Conservation (phyloP, 2,329 filamentous ascomycete genomes). For the Volutella citrinella region DNA sequence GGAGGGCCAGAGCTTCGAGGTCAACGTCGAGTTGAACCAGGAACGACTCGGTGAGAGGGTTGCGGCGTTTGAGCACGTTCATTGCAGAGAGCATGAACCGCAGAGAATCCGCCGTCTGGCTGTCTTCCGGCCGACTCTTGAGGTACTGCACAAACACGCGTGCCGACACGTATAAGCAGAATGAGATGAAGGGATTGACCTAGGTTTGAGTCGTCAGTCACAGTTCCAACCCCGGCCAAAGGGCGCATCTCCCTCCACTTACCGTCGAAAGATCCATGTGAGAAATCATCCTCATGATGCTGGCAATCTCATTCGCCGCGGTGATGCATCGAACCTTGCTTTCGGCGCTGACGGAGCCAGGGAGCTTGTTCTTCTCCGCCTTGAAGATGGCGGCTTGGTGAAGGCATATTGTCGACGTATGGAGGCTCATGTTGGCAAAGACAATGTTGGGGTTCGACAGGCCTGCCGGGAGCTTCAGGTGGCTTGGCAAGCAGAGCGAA, state of each 20-base stretch:
- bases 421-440: conserved; percentile 95
- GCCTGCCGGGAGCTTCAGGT: conserved; percentile 75
- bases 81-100: conserved; percentile 89
- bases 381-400: conserved; percentile 98
- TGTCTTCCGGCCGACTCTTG: conserved; percentile 88
- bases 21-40: conserved; percentile 91
- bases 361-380: conserved; percentile 82
- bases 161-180: conserved; percentile 93
- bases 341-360: conserved; percentile 74
- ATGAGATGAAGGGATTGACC: conserved; percentile 95
- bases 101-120: conserved; percentile 73
- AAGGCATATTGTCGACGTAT: conserved; percentile 94
- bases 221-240: not conserved
- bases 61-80: conserved; percentile 82
- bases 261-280: conserved; percentile 83
- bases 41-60: conserved; percentile 92
- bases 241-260: no score
- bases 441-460: conserved; percentile 79
- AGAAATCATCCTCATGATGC: conserved; percentile 91
- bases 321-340: conserved; percentile 92
- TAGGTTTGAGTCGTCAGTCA: conserved; percentile 37
- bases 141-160: conserved; percentile 94
- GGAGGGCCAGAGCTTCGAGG: conserved; percentile 68
- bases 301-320: conserved; percentile 89
- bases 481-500: conserved; percentile 74